phyloP scores from a whole-genome alignment of 176 grass and related monocot species.

The Canna indica region DNA sequence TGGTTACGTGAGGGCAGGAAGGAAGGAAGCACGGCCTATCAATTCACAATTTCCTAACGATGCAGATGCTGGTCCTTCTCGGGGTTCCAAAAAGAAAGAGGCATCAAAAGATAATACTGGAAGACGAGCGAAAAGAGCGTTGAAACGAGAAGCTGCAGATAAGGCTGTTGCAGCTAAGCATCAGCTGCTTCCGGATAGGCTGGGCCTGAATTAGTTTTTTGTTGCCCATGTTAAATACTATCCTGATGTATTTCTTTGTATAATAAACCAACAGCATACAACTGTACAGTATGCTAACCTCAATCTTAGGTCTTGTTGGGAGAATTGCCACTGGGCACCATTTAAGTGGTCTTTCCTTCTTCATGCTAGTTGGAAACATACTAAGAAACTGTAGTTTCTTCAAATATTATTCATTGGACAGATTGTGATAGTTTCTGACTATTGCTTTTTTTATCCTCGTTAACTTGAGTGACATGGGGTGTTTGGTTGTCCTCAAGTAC shows the following conservation, averaged over 20 bases:
- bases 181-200: constrained; percentile 68
- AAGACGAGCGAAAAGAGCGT: constrained; percentile 72
- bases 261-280: background rate
- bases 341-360: background rate
- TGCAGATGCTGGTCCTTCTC: constrained; percentile 42
- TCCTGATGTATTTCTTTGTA: background rate
- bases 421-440: too few species aligned
- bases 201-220: constrained; percentile 31
- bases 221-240: too few species aligned
- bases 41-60: constrained; percentile 6
- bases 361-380: too few species aligned
- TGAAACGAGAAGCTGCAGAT: constrained; percentile 88
- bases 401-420: background rate
- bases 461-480: too few species aligned
- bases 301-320: background rate
- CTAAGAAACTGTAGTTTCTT: too few species aligned
- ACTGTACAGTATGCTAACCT: constrained; percentile 2
- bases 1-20: constrained; percentile 75
- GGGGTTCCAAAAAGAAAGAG: constrained; percentile 47
- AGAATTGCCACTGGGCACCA: background rate
- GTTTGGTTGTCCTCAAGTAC: too few species aligned
- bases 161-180: constrained; percentile 77
- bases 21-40: constrained; percentile 44
- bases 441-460: too few species aligned
- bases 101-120: constrained; percentile 44